A percentile compares a stretch with the other conserved stretches of the same genome.
Conservation (phyloP, 768 basidiomycete genomes). For the Crucibulum laeve region DNA sequence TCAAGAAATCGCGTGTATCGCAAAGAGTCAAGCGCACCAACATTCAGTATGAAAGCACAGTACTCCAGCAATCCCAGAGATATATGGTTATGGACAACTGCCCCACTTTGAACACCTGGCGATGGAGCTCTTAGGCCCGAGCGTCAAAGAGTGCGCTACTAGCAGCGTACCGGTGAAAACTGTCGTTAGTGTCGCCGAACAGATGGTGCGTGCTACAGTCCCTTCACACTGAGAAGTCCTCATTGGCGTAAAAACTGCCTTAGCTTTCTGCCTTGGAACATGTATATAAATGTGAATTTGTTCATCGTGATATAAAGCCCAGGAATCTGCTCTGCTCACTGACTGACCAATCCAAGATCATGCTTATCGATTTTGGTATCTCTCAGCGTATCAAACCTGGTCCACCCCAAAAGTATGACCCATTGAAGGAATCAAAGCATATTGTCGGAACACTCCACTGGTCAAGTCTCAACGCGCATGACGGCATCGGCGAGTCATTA, state of each 20-base stretch:
- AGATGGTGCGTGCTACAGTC: conserved; percentile 14
- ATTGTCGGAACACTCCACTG: conserved; percentile 24
- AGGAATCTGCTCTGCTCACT: too few species aligned
- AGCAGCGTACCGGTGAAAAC: conserved; percentile 15
- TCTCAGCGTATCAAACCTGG: conserved; percentile 13
- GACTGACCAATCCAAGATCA: too few species aligned
- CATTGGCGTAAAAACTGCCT: conserved; percentile 23
- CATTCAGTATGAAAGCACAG: conserved; percentile 20
- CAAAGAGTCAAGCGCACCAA: conserved; percentile 20
- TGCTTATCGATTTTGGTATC: conserved; percentile 29
- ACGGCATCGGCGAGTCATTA: conserved; percentile 20
- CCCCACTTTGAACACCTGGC: conserved; percentile 33
- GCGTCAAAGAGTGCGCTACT: conserved; percentile 14
- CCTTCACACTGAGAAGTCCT: conserved; percentile 4
- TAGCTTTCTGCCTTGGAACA: conserved; percentile 31
- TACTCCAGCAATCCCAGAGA: conserved; percentile 25
- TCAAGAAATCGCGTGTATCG: conserved; percentile 10
- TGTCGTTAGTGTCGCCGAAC: conserved; percentile 15
- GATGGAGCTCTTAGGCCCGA: conserved; percentile 23
- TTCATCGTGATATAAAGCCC: too few species aligned
- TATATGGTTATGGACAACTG: too few species aligned
- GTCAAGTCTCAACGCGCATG: conserved; percentile 27
- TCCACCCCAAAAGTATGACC: too few species aligned
- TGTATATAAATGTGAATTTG: too few species aligned
- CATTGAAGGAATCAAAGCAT: too few species aligned